Evolutionary conservation across 805 yeast species (phyloP), one percentile per base, ranked within the genome.

Genomic region (Wickerhamomyces bisporus): DNA sequence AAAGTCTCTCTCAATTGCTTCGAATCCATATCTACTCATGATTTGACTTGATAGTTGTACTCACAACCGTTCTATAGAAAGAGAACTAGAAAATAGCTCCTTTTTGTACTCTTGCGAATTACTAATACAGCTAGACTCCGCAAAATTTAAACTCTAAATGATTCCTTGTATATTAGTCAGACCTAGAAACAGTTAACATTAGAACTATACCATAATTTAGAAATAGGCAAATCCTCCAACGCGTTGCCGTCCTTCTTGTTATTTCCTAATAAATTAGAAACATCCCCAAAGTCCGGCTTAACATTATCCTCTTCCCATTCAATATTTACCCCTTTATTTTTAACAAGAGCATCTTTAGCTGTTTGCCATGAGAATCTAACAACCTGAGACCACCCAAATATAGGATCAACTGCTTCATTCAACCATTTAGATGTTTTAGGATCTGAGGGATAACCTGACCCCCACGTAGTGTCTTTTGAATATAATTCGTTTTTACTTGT

Each of bases 361-460:
- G 98, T 93, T 50, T 86, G 93, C 99, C 99, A 93, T 27, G 95
- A 86, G 52, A 81, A 93, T 35, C 99, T 64, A 8, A 83, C 70
- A 32, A 81, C 75, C 6, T 66, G 61, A 36, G 77, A 71, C 98
- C 98, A 93, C 0, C 98, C 98, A 61, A 86, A 86, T 12, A 91
- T 65, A 12, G 72, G 73, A 55, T 86, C 86, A 21, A 85, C 75
- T 18, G 70, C 66, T 1, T 60, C 48, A 28, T 73, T 70, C 29
- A 93, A 64, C 96, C 96, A 93, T 26, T 51, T 51, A n/a, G 74
- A 70, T 0, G 99, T 91, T 44, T 77, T 75, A 3, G 96, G 94
- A 60, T 93, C 98, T 4, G 89, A 75, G 0, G 98, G 98, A 58
- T 93, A 93, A 1, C 98, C 98, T 0, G 95, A 85, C 2, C 98